Evolutionary conservation across 2,329 filamentous ascomycete species (phyloP).

Genomic region (Calonectria pauciramosa): DNA sequence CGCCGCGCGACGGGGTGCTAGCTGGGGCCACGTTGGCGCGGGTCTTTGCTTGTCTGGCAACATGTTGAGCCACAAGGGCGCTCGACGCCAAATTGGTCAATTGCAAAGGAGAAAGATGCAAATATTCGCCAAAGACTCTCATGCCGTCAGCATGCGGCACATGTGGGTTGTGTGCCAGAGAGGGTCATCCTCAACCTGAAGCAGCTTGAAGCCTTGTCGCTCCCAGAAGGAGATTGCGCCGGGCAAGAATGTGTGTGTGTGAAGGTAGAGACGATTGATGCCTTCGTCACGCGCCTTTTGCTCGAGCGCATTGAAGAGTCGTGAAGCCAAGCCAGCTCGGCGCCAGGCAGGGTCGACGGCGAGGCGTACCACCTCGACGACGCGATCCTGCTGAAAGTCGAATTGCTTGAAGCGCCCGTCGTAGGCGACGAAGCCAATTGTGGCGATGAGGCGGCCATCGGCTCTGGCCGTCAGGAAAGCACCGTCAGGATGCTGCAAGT

Average conservation of each 20-base stretch:
- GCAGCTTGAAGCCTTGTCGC: slow-evolving; percentile 36
- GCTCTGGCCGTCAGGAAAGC: slow-evolving; percentile 37
- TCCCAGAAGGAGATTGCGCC: slow-evolving; percentile 46
- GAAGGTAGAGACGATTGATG: slow-evolving; percentile 43
- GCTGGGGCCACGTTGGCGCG: too few species aligned
- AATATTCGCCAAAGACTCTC: not conserved
- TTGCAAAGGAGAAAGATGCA: not conserved
- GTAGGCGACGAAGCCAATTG: slow-evolving; percentile 44
- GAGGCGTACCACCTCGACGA: slow-evolving; percentile 46
- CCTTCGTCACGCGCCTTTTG: slow-evolving; percentile 28
- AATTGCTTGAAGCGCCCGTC: slow-evolving; percentile 44
- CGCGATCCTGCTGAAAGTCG: slow-evolving; percentile 26
- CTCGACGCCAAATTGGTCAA: not conserved
- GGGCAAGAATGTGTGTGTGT: slow-evolving; percentile 47
- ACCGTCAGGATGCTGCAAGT: slow-evolving; percentile 40
- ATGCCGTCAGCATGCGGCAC: slow-evolving; percentile 13
- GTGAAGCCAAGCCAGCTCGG: slow-evolving; percentile 45
- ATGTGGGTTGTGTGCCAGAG: slow-evolving; percentile 49
- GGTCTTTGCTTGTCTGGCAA: not conserved
- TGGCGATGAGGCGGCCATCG: slow-evolving; percentile 38
- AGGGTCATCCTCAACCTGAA: slow-evolving; percentile 41
- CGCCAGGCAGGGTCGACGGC: slow-evolving; percentile 45
- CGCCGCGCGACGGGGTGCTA: not conserved
- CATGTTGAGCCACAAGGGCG: not conserved
- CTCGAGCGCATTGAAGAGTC: slow-evolving; percentile 34